Evolutionary conservation across 495 filamentous ascomycete genomes (phyloP), one percentile per base, ranked within the genome.

Genomic region (Hypomontagnella submonticulosa): DNA sequence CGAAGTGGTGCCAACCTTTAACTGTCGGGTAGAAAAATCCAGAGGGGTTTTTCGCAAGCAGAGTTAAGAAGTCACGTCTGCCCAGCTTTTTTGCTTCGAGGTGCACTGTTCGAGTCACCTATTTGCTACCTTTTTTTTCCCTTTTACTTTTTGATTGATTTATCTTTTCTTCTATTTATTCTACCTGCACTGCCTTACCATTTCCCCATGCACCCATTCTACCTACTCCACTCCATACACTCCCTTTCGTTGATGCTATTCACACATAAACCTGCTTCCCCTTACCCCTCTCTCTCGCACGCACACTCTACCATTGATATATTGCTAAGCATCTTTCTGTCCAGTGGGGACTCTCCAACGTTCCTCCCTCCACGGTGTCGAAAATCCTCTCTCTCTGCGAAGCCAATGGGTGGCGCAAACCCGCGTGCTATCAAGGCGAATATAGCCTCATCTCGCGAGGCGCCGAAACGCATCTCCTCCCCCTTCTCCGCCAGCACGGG

Each of bases 401-500:
- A 8, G 59, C 72, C n/a, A 73, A 76, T 10, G 69, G 71, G 34
- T 81, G 75, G 53, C 53, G 69, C 20, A 76, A 78, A 36, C 79
- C 79, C 1, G 63, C 41, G 10, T 72, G 66, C 46, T 83, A 80
- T 41, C 79, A 83, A 48, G 81, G 79, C 19, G 57, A 74, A 4
- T 83, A 82, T 63, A 83, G 77, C 58, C 57, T 76, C 0, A 42
- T 81, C 1, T 68, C 69, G 7, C 77, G 80, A 5, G 70, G 71
- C 18, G 64, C 61, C 42, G 72, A 74, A 19, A 62, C 53, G 5
- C 49, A 56, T 18, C 71, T 85, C 1, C 71, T 84, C 3, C 84
- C 84, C 0, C 61, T 80, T 4, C 78, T 87, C 1, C 80, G 77
- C 52, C 75, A 80, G 20, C 78, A 83, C 49, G 66, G 72, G 6